phyloP scores from a whole-genome alignment of 2,329 filamentous ascomycete species.

The Penicillium nordicum region DNA sequence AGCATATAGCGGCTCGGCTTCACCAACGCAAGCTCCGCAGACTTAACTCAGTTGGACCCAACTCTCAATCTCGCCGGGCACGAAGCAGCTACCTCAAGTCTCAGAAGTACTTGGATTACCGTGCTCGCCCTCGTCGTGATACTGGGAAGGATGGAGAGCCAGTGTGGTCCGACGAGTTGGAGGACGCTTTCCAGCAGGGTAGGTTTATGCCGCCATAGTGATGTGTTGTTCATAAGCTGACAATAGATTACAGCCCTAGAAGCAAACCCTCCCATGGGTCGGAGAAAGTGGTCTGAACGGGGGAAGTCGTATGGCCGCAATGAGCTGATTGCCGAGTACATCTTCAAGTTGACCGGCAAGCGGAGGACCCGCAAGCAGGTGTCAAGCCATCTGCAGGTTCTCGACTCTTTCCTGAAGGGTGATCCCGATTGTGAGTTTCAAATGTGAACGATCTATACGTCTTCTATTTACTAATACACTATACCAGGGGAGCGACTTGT shows the following conservation, averaged over 20 bases:
- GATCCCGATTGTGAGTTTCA: constrained; percentile 50
- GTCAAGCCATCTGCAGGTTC: constrained; percentile 62
- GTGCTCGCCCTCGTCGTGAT: constrained; percentile 42
- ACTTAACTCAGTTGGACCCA: constrained; percentile 33
- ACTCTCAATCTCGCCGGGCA: constrained; percentile 25
- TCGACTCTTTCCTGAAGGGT: constrained; percentile 54
- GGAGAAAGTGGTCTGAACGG: constrained; percentile 51
- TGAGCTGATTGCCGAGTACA: constrained; percentile 59
- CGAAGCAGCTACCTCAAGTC: constrained; percentile 38
- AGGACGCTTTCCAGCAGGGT: constrained; percentile 50
- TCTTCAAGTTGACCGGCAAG: constrained; percentile 54
- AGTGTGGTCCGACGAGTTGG: constrained; percentile 47
- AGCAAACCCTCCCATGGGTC: constrained; percentile 57
- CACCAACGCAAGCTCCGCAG: constrained; percentile 37
- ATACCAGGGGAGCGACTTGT: constrained; percentile 39
- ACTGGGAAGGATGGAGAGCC: constrained; percentile 44
- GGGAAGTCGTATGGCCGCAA: constrained; percentile 58
- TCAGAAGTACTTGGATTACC: constrained; percentile 46
- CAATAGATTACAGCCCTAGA: constrained; percentile 44
- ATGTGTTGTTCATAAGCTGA: constrained; percentile 12
- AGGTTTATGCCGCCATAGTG: constrained; percentile 7
- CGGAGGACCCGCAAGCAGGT: constrained; percentile 57
- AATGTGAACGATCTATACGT: not conserved
- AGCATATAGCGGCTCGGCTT: constrained; percentile 28
- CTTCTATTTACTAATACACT: not conserved